phyloP scores from a whole-genome alignment of 331 rosid species.

The Saraca asoca region DNA sequence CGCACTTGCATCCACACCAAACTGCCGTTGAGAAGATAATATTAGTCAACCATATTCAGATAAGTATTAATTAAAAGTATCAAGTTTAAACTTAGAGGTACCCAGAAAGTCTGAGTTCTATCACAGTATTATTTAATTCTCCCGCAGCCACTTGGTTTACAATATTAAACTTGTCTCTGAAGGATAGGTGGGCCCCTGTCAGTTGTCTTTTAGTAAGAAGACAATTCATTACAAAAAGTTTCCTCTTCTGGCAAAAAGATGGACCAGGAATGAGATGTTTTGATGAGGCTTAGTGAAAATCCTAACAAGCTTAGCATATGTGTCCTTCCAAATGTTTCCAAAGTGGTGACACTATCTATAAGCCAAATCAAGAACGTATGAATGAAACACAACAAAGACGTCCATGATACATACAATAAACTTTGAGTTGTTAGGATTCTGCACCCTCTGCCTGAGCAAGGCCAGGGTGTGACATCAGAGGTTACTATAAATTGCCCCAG shows the following conservation, averaged over 20 bases:
- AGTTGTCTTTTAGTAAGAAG: slow-evolving; percentile 11
- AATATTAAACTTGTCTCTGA: background rate
- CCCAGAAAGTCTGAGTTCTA: background rate
- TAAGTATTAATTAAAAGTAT: slow-evolving; percentile 15
- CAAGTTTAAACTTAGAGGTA: background rate
- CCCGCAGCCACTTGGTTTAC: background rate
- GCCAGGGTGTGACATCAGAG: background rate
- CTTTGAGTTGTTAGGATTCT: background rate
- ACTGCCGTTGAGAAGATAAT: slow-evolving; percentile 52
- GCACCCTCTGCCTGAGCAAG: background rate
- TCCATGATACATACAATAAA: background rate
- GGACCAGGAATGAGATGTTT: background rate
- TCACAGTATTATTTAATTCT: slow-evolving; percentile 10
- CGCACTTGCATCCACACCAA: slow-evolving; percentile 72
- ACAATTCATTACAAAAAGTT: background rate
- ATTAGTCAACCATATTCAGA: slow-evolving; percentile 25
- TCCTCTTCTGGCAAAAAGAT: slow-evolving; percentile 4
- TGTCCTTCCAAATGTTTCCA: background rate
- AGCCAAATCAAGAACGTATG: no score
- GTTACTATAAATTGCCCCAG: background rate
- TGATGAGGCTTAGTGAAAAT: background rate
- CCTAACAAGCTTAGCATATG: background rate
- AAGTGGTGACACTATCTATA: background rate
- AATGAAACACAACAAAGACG: background rate
- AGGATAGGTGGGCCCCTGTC: slow-evolving; percentile 5